A percentile compares a stretch with the other conserved stretches of the same genome.
Conservation (phyloP, 2,329 filamentous ascomycete species). For the Sarocladium brachiariae region DNA sequence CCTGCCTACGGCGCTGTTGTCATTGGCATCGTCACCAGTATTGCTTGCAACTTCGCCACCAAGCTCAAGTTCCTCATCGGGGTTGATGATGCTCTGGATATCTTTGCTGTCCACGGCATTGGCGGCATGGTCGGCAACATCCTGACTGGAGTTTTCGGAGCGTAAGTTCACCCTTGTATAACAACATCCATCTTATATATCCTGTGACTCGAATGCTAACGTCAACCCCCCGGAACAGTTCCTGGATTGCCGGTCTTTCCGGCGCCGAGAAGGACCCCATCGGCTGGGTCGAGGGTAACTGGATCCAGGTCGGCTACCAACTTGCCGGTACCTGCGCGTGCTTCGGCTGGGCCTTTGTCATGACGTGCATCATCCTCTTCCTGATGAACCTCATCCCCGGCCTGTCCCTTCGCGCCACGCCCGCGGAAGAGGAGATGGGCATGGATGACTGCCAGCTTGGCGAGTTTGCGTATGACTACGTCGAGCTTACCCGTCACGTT, state of each 20-base stretch:
- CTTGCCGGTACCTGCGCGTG: constrained; percentile 60
- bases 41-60: constrained; percentile 77
- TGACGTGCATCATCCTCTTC: constrained; percentile 64
- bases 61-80: constrained; percentile 71
- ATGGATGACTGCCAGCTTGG: constrained; percentile 70
- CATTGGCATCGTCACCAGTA: constrained; percentile 52
- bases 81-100: constrained; percentile 82
- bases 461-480: constrained; percentile 80
- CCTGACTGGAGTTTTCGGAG: constrained; percentile 70
- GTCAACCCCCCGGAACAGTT: too few relatives aligned
- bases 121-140: constrained; percentile 77
- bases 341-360: constrained; percentile 58
- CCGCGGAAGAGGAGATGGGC: constrained; percentile 63
- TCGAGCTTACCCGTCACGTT: constrained; percentile 63
- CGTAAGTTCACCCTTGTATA: too few relatives aligned
- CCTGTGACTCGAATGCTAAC: too few relatives aligned
- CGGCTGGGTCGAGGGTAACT: constrained; percentile 67
- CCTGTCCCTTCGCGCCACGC: constrained; percentile 58
- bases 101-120: constrained; percentile 84
- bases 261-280: constrained; percentile 52
- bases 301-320: constrained; percentile 64
- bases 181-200: too few relatives aligned
- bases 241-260: constrained; percentile 68
- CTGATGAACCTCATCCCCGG: constrained; percentile 65
- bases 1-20: constrained; percentile 38